Conservation (phyloP, 2,329 filamentous ascomycete species). For the Alternaria longipes region DNA sequence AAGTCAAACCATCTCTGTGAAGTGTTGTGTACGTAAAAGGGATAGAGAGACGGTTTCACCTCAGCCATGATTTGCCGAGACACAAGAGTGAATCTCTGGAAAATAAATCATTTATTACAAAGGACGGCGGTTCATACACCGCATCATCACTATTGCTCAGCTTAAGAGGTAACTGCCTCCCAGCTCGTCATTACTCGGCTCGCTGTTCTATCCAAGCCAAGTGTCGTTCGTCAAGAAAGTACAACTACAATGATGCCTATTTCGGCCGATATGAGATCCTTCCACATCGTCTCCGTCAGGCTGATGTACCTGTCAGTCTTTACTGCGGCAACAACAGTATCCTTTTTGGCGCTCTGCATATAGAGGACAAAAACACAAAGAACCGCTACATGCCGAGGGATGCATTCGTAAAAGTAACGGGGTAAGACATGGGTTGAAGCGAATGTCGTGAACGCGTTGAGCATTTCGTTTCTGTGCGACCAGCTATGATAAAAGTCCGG, state of each 20-base stretch:
- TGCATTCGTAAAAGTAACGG: slow-evolving; percentile 1
- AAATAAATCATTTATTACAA: background rate
- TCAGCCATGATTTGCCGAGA: background rate
- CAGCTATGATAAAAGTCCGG: background rate
- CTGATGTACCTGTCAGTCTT: background rate
- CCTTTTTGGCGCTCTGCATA: background rate
- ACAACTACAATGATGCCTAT: slow-evolving; percentile 14
- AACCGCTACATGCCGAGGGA: slow-evolving; percentile 2
- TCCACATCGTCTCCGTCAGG: background rate
- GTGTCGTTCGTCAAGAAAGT: slow-evolving; percentile 14
- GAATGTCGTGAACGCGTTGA: slow-evolving; percentile 4
- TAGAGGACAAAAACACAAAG: background rate
- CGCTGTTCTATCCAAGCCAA: slow-evolving; percentile 5
- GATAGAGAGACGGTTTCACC: background rate
- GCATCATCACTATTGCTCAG: background rate
- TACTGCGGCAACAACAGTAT: background rate
- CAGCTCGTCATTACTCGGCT: slow-evolving; percentile 5
- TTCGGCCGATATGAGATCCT: background rate
- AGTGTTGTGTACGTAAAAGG: background rate
- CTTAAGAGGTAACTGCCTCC: background rate
- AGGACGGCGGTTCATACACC: background rate
- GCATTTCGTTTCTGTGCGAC: slow-evolving; percentile 5
- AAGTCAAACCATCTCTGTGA: background rate
- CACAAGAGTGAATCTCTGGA: background rate
- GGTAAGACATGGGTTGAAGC: slow-evolving; percentile 4